phyloP scores from a whole-genome alignment of 2,329 filamentous ascomycete species.

The Grosmannia clavigera region DNA sequence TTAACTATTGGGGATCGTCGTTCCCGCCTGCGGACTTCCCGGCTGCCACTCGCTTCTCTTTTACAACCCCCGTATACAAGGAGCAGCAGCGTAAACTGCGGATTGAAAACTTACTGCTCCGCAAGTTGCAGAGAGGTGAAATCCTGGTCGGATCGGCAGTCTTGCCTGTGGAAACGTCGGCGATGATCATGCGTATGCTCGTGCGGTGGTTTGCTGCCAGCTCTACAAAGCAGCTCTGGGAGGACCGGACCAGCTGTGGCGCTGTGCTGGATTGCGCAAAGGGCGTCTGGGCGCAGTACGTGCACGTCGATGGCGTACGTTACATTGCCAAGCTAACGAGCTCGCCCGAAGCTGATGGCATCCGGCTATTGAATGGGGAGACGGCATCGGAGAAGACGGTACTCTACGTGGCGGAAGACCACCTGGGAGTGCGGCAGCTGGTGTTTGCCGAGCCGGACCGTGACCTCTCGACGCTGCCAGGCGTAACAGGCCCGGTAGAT shows the following conservation, averaged over 20 bases:
- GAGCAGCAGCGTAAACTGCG: neutral
- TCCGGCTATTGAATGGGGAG: neutral
- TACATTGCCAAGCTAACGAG: neutral
- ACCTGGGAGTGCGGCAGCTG: neutral
- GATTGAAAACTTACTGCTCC: neutral
- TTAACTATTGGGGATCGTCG: neutral
- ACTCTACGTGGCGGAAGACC: slow-evolving; percentile 1
- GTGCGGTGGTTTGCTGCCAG: neutral
- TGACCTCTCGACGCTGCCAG: neutral
- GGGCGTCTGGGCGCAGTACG: slow-evolving; percentile 1
- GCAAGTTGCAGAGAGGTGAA: neutral
- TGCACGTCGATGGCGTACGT: neutral
- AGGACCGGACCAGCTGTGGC: neutral
- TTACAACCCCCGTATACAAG: neutral
- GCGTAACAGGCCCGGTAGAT: neutral
- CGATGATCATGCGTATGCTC: neutral
- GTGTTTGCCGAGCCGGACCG: neutral
- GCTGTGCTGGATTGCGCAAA: neutral
- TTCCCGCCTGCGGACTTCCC: neutral
- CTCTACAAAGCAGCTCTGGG: neutral
- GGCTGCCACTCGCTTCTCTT: neutral
- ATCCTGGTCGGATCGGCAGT: neutral
- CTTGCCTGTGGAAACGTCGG: neutral
- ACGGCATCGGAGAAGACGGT: neutral
- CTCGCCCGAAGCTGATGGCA: neutral